Conservation (phyloP, 768 basidiomycete species). For the Lenzites betulinus region DNA sequence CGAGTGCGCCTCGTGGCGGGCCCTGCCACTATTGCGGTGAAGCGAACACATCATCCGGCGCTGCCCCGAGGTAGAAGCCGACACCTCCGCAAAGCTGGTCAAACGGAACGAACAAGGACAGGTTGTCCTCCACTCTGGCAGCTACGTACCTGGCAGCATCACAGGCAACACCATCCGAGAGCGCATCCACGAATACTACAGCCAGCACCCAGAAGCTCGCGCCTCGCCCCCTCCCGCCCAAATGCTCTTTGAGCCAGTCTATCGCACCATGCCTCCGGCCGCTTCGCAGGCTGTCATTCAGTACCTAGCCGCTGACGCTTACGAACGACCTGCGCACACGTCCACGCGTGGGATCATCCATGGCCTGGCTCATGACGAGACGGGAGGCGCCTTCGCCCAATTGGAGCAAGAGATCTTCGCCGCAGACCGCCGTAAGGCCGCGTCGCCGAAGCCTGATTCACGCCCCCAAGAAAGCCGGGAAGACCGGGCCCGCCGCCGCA, state of each 20-base stretch:
- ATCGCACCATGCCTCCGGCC: neutral
- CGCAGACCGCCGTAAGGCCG: neutral
- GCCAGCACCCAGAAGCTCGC: neutral
- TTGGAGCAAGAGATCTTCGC: conserved; percentile 9
- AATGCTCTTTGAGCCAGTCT: conserved; percentile 3
- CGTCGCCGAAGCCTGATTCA: neutral
- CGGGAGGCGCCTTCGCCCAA: neutral
- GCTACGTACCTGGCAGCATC: conserved; percentile 25
- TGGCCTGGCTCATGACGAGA: neutral
- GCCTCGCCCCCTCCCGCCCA: neutral
- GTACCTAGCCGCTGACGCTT: neutral
- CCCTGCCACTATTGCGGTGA: conserved; percentile 29
- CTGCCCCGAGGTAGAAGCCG: conserved; percentile 23
- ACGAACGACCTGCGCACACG: neutral
- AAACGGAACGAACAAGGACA: conserved; percentile 28
- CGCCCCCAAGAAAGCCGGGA: neutral
- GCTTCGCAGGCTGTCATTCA: neutral
- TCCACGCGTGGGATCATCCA: neutral
- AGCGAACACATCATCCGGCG: conserved; percentile 27
- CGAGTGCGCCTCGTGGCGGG: neutral
- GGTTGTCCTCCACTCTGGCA: conserved; percentile 29
- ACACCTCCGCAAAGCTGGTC: conserved; percentile 18
- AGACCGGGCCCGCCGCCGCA: neutral
- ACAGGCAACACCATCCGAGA: conserved; percentile 3
- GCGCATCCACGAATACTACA: conserved; percentile 8